phyloP scores from a whole-genome alignment of 1,284 basidiomycete genomes.

The Rhodotorula mucilaginosa region DNA sequence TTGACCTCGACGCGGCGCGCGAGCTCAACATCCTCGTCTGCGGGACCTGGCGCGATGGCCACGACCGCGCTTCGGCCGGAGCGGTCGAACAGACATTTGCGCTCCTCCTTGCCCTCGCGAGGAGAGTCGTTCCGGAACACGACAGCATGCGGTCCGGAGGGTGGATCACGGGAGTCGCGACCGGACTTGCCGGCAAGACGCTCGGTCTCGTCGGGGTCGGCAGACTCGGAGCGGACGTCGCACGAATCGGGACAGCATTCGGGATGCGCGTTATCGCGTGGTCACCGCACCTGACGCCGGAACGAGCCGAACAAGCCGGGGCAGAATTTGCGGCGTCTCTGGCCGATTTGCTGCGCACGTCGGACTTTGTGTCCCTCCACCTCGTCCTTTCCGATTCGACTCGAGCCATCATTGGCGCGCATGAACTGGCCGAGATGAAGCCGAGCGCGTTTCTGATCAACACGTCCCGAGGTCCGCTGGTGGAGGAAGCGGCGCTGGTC shows the following conservation, averaged over 20 bases:
- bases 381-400: constrained; percentile 60
- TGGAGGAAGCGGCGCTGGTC: constrained; percentile 59
- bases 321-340: constrained; percentile 57
- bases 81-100: constrained; percentile 66
- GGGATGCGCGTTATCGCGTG: constrained; percentile 62
- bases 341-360: constrained; percentile 56
- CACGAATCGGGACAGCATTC: constrained; percentile 61
- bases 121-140: constrained; percentile 58
- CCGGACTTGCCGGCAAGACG: constrained; percentile 58
- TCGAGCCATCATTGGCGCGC: constrained; percentile 54
- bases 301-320: constrained; percentile 57
- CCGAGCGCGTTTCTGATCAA: constrained; percentile 62
- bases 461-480: constrained; percentile 62
- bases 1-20: constrained; percentile 51
- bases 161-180: constrained; percentile 61
- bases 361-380: constrained; percentile 63
- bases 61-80: constrained; percentile 46
- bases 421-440: constrained; percentile 59
- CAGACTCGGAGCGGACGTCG: constrained; percentile 54
- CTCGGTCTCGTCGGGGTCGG: constrained; percentile 63
- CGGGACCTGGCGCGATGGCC: constrained; percentile 53
- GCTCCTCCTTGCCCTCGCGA: constrained; percentile 60
- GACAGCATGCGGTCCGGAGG: constrained; percentile 53
- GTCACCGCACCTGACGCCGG: constrained; percentile 64
- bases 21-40: constrained; percentile 59